Base-by-base conservation (phyloP, 257 asterid species). In the Anisodus acutangulus region DNA sequence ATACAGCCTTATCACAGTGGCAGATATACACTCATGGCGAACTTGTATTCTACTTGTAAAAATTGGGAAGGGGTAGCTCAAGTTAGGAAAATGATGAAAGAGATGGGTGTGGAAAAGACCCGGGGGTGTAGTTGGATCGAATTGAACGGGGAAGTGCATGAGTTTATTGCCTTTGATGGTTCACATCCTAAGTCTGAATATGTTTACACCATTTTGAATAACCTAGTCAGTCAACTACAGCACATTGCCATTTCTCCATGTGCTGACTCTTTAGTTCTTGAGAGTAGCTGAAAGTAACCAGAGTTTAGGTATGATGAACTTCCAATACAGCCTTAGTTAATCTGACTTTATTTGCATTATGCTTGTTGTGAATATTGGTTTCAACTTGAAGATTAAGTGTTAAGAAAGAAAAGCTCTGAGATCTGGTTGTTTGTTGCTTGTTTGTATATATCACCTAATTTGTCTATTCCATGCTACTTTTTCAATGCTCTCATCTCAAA, bases 81-180 rank as follows among this genome's bases (percentile, higher is more conserved):
- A 66, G 89, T 91, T 74, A 87, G 93, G 85, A 86, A 82, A 60
- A 89, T 79, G 70, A 84, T 91, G 94, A 90, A 85, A 35, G 86
- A 82, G 31, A 86, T 31, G 9, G 86, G 90, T n/a, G 91, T 90
- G 19, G 87, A 64, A 3, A 92, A 90, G 86, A 68, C 26, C 79
- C 87, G 69, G 1, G 95, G 95, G n/a, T 87, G 92, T 85, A 91
- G 94, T 84, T 92, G 93, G 93, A 85, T 91, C 26, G 94, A 91
- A 85, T 31, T 62, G 41, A 55, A 86, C 0, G 91, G 93, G 9
- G 85, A 10, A n/a, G 53, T 91, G 13, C 90, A 87, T 19, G 90
- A 92, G 87, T 92, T 92, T 79, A 80, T 85, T 60, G 88, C 87
- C 62, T 80, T 85, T 68, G 87, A 85, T 45, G 53, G 72, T 9